phyloP scores from a whole-genome alignment of 495 filamentous ascomycete genomes.

The Trichocladium antarcticum region DNA sequence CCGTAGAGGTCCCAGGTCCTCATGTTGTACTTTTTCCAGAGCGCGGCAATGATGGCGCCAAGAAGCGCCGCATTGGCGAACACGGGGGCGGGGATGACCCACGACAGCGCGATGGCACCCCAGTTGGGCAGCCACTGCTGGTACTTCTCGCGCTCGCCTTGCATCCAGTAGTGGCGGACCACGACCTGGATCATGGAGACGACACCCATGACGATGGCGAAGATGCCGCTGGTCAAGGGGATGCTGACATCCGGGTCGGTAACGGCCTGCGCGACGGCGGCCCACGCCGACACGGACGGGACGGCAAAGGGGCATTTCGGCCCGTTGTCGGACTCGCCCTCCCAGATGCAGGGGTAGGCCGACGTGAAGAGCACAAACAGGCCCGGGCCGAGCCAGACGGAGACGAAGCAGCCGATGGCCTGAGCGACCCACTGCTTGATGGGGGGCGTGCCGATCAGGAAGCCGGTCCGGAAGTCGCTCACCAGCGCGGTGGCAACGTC shows the following conservation, averaged over 20 bases:
- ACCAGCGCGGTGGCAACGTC: slow-evolving; percentile 45
- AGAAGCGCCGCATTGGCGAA: slow-evolving; percentile 44
- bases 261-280: slow-evolving; percentile 53
- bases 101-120: slow-evolving; percentile 53
- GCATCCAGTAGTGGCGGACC: slow-evolving; percentile 48
- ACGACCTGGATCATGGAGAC: slow-evolving; percentile 42
- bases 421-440: slow-evolving; percentile 55
- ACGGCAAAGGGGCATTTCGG: slow-evolving; percentile 43
- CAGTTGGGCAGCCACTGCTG: slow-evolving; percentile 54
- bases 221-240: slow-evolving; percentile 44
- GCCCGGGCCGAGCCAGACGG: slow-evolving; percentile 51
- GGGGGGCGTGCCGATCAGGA: slow-evolving; percentile 51
- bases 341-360: slow-evolving; percentile 53
- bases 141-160: slow-evolving; percentile 37
- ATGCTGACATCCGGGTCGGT: slow-evolving; percentile 48
- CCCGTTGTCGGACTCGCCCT: slow-evolving; percentile 22
- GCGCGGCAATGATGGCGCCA: slow-evolving; percentile 44
- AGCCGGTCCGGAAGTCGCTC: slow-evolving; percentile 52
- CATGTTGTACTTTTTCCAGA: slow-evolving; percentile 49
- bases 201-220: slow-evolving; percentile 45
- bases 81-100: slow-evolving; percentile 40
- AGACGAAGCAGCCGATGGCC: slow-evolving; percentile 46
- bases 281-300: slow-evolving; percentile 55
- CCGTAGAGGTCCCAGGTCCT: slow-evolving; percentile 49
- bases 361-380: slow-evolving; percentile 54